Base-by-base conservation (phyloP, 129 eudicot species). In the Flaveria robusta region DNA sequence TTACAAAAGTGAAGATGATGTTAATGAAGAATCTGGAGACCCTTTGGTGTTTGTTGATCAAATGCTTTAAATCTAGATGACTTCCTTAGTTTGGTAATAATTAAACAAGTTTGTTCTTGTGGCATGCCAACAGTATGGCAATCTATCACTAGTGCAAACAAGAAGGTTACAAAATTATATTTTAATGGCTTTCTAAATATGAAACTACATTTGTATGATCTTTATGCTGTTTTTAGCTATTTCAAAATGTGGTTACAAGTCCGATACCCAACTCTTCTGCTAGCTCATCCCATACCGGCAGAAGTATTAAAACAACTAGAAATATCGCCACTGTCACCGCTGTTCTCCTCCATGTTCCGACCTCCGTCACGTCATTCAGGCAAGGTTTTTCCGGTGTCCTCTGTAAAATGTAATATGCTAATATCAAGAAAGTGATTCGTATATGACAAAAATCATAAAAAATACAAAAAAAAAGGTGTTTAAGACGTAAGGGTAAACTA, bases 241-340 rank as follows among this genome's bases (percentile, higher is more conserved):
- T 86, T 75, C 10, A 88, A 59, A 87, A 91, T 50, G 90, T 83
- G 81, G 93, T 85, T 65, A 91, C 97, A 34, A 95, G 88, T 71
- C 97, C 99, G 71, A 94, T 94, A 69, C 99, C 99, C 52, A 95
- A 77, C 87, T 91, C 96, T 84, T 95, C 99, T 12, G 97, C 99
- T 7, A 95, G 90, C 82, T 89, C 96, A 71, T 91, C 99, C 99
- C 96, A 87, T 64, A 95, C 96, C 2, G 99, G 99, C 22, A 95
- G 86, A 26, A 95, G 91, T 22, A 94, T 91, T 81, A 91, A 67
- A 27, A 85, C 86, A 42, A 95, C 96, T 24, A 95, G 90, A 39
- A 87, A 69, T 72, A 88, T 80, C 3, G 85, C 87, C 20, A 78
- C 80, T 1, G 81, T 74, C 15, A 95, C 81, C 75, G 67, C 79